Conservation (phyloP, 495 filamentous ascomycete species). For the Penicillium fimorum region DNA sequence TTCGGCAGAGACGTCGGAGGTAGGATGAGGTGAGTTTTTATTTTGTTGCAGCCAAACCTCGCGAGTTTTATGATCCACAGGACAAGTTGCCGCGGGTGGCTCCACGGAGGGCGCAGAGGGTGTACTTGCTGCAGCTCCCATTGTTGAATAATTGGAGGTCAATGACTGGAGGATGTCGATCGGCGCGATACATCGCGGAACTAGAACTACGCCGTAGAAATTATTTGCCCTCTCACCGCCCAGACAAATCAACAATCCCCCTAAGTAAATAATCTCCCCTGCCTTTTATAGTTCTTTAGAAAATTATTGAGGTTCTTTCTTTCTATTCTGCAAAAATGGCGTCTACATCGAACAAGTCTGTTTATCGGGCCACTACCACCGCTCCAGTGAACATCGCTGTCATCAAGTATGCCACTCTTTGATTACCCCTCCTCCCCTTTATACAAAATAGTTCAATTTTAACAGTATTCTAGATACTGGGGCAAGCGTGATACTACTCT, state of each 20-base stretch:
- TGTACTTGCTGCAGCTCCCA: constrained; percentile 47
- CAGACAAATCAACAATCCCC: constrained; percentile 18
- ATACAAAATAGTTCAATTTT: constrained; percentile 19
- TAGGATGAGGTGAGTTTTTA: constrained; percentile 31
- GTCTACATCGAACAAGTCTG: constrained; percentile 36
- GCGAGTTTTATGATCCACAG: constrained; percentile 84
- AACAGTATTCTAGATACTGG: constrained; percentile 73
- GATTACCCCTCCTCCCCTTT: constrained; percentile 19
- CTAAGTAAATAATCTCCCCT: constrained; percentile 19
- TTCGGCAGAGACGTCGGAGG: constrained; percentile 29
- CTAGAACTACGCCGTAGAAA: constrained; percentile 14
- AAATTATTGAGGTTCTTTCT: constrained; percentile 7
- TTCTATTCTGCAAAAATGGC: constrained; percentile 41
- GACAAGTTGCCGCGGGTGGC: constrained; percentile 55
- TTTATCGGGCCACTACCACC: constrained; percentile 91
- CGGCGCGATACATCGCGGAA: constrained; percentile 16
- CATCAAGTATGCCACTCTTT: constrained; percentile 69
- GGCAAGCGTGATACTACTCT: constrained; percentile 90
- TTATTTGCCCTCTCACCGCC: constrained; percentile 38
- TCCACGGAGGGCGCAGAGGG: constrained; percentile 31
- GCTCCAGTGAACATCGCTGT: constrained; percentile 99
- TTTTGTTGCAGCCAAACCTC: constrained; percentile 72
- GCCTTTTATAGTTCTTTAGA: constrained; percentile 7
- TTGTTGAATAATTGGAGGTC: constrained; percentile 19
- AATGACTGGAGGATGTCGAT: constrained; percentile 16